Evolutionary conservation across 164 flowering plant species (phyloP), one percentile per base, ranked within the genome.

Genomic region (Tetracentron sinense): DNA sequence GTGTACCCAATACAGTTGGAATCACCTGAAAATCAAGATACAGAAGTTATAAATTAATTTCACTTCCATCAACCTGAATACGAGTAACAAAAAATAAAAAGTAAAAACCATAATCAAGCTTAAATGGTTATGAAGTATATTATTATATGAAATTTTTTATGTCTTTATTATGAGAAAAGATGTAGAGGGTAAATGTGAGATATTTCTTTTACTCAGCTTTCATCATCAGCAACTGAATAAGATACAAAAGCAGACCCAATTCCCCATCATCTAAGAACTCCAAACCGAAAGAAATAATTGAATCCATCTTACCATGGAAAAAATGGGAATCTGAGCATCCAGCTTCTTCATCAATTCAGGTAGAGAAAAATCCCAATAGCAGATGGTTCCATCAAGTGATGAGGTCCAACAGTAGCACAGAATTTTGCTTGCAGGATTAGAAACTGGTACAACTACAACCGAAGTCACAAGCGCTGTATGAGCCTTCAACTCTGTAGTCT

Each of bases 341-440:
- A 91, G 66, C 22, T 82, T 91, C 76, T 82, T 91, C 61, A 94
- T 71, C 68, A 85, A 63, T 69, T 85, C 92, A 0, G 93, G 83
- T 22, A 69, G 70, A n/a, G 96, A 75, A 62, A 87, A 94, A 74
- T 94, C 96, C 99, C 99, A 94, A 64, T 86, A 82, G 10, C 86
- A 71, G 67, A 94, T 86, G 17, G 90, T 88, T 10, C 97, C 97
- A 77, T 94, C 99, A 6, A 91, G 83, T 2, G 97, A 89, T 10
- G 96, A 68, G 7, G 97, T 94, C 99, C 99, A 94, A 66, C 99
- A 91, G 60, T 77, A 78, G 63, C 84, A 79, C 29, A 88, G 48
- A 14, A 82, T 22, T 56, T 79, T 82, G 59, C 72, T 77, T 11
- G 80, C 82, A 14, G 89, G 63, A 56, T 72, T 71, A 15, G 79